These are phyloP conservation scores for Bothriochloa decipiens DNA, from an alignment of 176 grass and related monocot species.

Conservation along the genomic window DNA sequence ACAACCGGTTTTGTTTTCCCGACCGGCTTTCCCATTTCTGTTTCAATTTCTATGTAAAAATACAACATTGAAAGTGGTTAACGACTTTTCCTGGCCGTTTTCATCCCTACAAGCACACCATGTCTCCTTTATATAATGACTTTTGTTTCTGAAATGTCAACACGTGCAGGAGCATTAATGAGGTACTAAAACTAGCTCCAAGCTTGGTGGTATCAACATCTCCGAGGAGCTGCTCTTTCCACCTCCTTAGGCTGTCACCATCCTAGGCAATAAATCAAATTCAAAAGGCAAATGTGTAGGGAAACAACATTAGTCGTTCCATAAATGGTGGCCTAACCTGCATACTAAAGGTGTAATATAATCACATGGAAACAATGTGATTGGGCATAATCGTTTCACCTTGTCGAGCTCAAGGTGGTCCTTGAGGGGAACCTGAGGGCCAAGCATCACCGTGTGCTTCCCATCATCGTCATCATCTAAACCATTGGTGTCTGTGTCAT, in stretches of 20 bases:
- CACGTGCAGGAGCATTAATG: neutral
- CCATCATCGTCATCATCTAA: neutral
- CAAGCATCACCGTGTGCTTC: conserved; percentile 23
- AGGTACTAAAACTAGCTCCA: conserved; percentile 54
- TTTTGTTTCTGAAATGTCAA: conserved; percentile 9
- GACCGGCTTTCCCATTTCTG: neutral
- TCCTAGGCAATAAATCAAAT: conserved; percentile 32
- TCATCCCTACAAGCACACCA: neutral
- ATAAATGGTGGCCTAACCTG: neutral
- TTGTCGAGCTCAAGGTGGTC: conserved; percentile 41
- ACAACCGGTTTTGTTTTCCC: neutral
- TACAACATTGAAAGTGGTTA: neutral
- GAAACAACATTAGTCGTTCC: neutral
- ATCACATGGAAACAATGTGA: neutral
- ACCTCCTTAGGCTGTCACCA: conserved; percentile 73
- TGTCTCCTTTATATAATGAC: neutral
- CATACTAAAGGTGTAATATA: neutral
- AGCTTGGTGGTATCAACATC: conserved; percentile 56
- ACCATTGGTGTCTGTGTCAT: conserved; percentile 1
- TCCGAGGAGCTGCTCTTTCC: conserved; percentile 73
- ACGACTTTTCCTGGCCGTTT: neutral
- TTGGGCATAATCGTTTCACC: neutral
- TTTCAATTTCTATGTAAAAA: neutral
- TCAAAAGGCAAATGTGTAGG: neutral
- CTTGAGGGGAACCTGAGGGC: conserved; percentile 55